Evolutionary conservation across 129 eudicot genomes (phyloP).

Genomic region (Saussurea involucrata): DNA sequence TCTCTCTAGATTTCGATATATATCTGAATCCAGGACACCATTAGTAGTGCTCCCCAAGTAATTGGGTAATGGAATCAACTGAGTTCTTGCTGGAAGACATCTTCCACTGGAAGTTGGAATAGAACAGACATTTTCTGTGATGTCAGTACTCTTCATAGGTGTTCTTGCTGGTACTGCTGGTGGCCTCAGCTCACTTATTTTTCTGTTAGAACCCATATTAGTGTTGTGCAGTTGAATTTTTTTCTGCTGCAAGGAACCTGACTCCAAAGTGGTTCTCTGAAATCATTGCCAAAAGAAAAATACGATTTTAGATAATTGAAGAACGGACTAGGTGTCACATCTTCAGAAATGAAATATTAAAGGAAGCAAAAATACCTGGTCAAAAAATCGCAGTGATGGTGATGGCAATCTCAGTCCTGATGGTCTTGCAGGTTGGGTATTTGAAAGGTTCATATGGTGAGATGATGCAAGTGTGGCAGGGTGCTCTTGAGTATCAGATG

Average conservation of each 20-base stretch:
- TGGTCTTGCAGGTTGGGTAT: slow-evolving; percentile 45
- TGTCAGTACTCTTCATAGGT: slow-evolving; percentile 6
- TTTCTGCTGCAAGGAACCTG: slow-evolving; percentile 18
- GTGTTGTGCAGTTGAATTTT: not conserved
- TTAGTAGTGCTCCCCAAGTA: slow-evolving; percentile 5
- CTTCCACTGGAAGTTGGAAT: slow-evolving; percentile 21
- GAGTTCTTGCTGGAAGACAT: slow-evolving; percentile 13
- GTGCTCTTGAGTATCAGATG: slow-evolving; percentile 23
- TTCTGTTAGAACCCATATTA: slow-evolving; percentile 18
- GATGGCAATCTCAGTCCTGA: slow-evolving; percentile 96
- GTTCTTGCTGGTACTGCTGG: slow-evolving; percentile 27
- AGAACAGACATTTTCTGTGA: slow-evolving; percentile 15
- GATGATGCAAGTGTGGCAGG: slow-evolving; percentile 20
- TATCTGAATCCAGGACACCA: slow-evolving; percentile 22
- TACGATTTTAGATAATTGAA: not conserved
- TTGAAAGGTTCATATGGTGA: slow-evolving; percentile 19
- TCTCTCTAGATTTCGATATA: slow-evolving; percentile 21
- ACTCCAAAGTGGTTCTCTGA: slow-evolving; percentile 49
- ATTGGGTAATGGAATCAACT: slow-evolving; percentile 9
- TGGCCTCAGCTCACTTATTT: slow-evolving; percentile 23
- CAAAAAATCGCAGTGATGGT: slow-evolving; percentile 78
- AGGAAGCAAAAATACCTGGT: slow-evolving; percentile 46
- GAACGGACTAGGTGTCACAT: slow-evolving; percentile 21
- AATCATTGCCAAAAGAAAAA: slow-evolving; percentile 12
- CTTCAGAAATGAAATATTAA: slow-evolving; percentile 26